Evolutionary conservation across 2,329 filamentous ascomycete genomes (phyloP).

Genomic region (Rhexocercosporidium sp.): DNA sequence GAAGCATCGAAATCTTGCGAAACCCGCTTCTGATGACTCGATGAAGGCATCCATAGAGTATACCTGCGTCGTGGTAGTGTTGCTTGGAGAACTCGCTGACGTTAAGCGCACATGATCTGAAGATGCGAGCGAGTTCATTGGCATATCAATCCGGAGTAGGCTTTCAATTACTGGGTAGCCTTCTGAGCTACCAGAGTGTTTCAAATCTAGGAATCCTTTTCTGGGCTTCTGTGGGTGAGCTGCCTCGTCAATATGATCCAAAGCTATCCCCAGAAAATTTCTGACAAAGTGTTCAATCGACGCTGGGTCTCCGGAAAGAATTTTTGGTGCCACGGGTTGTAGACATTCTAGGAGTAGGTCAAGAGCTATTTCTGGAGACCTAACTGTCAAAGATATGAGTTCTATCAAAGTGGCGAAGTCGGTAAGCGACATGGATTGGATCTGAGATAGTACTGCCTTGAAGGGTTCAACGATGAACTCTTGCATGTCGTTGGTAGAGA

Average conservation of each 20-base stretch:
- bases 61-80: background rate
- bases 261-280: constrained; percentile 16
- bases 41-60: constrained; percentile 16
- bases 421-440: constrained; percentile 9
- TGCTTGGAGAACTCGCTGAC: background rate
- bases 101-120: constrained; percentile 19
- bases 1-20: constrained; percentile 14
- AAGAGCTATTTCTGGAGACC: constrained; percentile 13
- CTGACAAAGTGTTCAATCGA: constrained; percentile 1
- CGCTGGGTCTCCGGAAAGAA: no score
- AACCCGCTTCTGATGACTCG: constrained; percentile 7
- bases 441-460: constrained; percentile 14
- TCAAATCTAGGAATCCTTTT: constrained; percentile 11
- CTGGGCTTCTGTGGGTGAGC: constrained; percentile 3
- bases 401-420: constrained; percentile 8
- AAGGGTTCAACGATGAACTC: constrained; percentile 16
- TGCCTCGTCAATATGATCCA: constrained; percentile 17
- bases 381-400: constrained; percentile 15
- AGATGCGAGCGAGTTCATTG: background rate
- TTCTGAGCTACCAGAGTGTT: background rate
- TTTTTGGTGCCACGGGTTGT: background rate
- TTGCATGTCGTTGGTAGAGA: constrained; percentile 11
- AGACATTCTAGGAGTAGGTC: constrained; percentile 13
- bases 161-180: constrained; percentile 2
- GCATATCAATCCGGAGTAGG: constrained; percentile 12